These are phyloP conservation scores for Arabidopsis arenosa DNA, from an alignment of 345 rosid species.

Conservation along the genomic window DNA sequence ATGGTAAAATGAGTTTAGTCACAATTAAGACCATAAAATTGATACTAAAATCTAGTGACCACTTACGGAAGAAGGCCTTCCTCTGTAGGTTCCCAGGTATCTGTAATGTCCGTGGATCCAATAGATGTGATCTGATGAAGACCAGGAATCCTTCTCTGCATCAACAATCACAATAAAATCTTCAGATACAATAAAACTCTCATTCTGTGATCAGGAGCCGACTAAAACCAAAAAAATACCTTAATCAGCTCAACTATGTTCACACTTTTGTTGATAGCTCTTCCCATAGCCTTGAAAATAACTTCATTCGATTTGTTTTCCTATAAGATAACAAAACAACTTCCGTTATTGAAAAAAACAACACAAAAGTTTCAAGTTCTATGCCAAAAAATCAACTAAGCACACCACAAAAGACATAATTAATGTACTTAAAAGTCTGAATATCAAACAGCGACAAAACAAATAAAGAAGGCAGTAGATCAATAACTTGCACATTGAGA, in stretches of 20 bases:
- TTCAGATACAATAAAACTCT: constrained; percentile 33
- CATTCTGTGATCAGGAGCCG: neutral
- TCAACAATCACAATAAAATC: neutral
- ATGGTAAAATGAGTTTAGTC: neutral
- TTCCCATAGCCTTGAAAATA: constrained; percentile 97
- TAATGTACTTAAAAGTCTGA: neutral
- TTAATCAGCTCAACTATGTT: constrained; percentile 89
- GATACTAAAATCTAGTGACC: constrained; percentile 19
- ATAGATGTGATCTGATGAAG: constrained; percentile 89
- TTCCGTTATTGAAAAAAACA: neutral
- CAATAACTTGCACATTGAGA: neutral
- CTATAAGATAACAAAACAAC: constrained; percentile 41
- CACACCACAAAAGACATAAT: neutral
- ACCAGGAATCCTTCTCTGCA: constrained; percentile 91
- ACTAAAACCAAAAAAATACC: constrained; percentile 47
- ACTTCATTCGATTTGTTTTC: constrained; percentile 79
- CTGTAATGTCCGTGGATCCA: constrained; percentile 93
- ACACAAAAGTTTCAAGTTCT: neutral
- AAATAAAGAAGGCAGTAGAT: neutral
- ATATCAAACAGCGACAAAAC: neutral
- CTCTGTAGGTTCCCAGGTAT: constrained; percentile 93
- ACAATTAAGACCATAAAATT: neutral
- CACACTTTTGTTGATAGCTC: constrained; percentile 96
- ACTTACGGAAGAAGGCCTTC: constrained; percentile 95
- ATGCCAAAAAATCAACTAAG: neutral